Conservation (phyloP, 768 basidiomycete species). For the Pilatotrama ljubarskyi region DNA sequence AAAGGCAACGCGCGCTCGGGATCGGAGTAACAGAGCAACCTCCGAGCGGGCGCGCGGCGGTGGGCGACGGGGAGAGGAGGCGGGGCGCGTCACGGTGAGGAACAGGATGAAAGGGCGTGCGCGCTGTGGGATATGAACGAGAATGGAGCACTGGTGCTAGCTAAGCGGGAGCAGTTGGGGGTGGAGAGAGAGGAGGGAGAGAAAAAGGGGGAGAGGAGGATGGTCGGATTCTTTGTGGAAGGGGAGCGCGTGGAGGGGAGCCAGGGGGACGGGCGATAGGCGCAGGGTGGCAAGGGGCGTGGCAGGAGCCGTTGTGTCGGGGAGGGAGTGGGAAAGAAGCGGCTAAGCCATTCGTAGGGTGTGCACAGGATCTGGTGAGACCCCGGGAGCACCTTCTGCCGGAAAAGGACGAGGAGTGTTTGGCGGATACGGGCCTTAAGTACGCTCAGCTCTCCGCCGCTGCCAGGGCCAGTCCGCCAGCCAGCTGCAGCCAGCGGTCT, state of each 20-base stretch:
- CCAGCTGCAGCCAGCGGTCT: not conserved
- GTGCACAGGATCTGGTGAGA: conserved; percentile 14
- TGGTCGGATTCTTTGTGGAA: conserved; percentile 13
- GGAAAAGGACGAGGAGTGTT: conserved; percentile 3
- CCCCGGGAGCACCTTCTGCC: conserved; percentile 16
- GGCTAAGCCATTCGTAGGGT: conserved; percentile 16
- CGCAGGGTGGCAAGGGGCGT: conserved; percentile 18
- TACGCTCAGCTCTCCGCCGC: not conserved
- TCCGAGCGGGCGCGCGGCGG: conserved; percentile 3
- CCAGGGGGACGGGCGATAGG: conserved; percentile 7
- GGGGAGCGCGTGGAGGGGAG: conserved; percentile 4
- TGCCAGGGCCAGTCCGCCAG: not conserved
- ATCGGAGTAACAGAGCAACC: conserved; percentile 12
- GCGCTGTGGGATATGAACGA: not conserved
- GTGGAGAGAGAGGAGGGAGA: not conserved
- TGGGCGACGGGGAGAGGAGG: not conserved
- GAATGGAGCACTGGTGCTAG: too few species aligned
- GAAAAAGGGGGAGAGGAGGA: not conserved
- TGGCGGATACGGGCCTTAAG: conserved; percentile 5
- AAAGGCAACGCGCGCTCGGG: conserved; percentile 8
- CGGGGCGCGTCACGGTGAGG: not conserved
- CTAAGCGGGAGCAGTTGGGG: too few species aligned
- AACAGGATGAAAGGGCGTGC: not conserved
- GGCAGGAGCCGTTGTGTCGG: conserved; percentile 7
- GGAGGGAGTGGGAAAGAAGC: conserved; percentile 14